Percentiles rank a stretch among this genome's conserved stretches.
phyloP scores from a whole-genome alignment of 345 rosid genomes.

The Salix udensis region DNA sequence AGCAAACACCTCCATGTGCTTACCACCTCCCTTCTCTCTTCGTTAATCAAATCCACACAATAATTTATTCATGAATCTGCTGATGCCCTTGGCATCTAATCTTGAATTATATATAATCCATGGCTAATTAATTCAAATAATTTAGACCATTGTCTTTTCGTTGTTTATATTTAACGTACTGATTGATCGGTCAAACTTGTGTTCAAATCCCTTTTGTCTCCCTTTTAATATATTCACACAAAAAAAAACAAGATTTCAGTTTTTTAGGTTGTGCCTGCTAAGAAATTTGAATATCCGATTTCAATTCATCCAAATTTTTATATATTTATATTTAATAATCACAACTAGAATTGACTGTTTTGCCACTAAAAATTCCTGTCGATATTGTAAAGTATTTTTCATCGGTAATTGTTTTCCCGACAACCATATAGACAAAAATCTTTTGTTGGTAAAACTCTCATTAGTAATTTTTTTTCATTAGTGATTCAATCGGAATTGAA shows the following conservation, averaged over 20 bases:
- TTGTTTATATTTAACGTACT: background rate
- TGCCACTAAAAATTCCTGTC: too few species aligned
- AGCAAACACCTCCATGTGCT: background rate
- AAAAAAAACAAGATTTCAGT: too few species aligned
- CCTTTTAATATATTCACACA: background rate
- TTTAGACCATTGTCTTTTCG: background rate
- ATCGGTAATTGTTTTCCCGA: too few species aligned
- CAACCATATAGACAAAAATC: fast-evolving
- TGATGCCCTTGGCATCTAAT: background rate
- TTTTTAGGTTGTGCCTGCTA: too few species aligned
- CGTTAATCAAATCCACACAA: background rate
- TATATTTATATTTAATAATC: too few species aligned
- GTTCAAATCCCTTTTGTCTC: background rate
- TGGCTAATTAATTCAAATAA: background rate
- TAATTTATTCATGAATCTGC: background rate
- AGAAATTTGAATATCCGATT: too few species aligned
- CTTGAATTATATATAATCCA: background rate
- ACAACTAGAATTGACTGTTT: too few species aligned
- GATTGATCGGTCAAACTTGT: background rate
- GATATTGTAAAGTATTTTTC: too few species aligned
- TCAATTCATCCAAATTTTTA: too few species aligned
- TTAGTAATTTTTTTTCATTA: too few species aligned
- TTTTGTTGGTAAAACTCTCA: too few species aligned
- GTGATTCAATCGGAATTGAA: too few species aligned
- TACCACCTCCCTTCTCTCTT: background rate